These are phyloP conservation scores for Aegilops tauschii DNA, from an alignment of 176 grass and related monocot genomes.

Conservation along the genomic window DNA sequence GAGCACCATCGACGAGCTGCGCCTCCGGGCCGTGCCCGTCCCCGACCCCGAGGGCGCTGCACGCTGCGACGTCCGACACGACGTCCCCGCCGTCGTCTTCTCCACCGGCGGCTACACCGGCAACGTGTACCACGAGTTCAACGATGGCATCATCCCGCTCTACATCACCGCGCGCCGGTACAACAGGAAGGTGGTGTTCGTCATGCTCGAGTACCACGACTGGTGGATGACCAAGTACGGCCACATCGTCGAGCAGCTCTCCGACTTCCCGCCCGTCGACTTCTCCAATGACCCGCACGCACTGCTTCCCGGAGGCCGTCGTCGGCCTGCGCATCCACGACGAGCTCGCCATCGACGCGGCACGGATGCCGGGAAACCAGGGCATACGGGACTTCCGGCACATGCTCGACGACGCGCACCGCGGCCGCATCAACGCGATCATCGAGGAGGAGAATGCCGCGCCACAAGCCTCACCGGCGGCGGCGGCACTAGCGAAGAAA, in stretches of 20 bases:
- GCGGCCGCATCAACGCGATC: constrained; percentile 36
- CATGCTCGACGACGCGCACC: constrained; percentile 64
- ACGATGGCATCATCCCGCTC: constrained; percentile 81
- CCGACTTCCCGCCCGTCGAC: constrained; percentile 56
- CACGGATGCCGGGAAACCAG: constrained; percentile 19
- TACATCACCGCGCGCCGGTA: constrained; percentile 67
- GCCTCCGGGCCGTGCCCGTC: constrained; percentile 28
- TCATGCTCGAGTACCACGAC: constrained; percentile 78
- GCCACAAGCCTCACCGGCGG: neutral
- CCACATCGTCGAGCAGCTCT: constrained; percentile 47
- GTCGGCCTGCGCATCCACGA: constrained; percentile 73
- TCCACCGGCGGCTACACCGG: constrained; percentile 88
- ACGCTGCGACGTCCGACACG: constrained; percentile 49
- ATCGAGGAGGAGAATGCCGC: constrained; percentile 13
- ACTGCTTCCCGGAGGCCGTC: constrained; percentile 74
- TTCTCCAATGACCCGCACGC: constrained; percentile 59
- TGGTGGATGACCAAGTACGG: constrained; percentile 78
- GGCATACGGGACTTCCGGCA: constrained; percentile 58
- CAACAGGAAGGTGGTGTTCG: constrained; percentile 55
- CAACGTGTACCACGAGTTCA: constrained; percentile 95
- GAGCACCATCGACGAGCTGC: constrained; percentile 78
- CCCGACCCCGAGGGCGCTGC: neutral
- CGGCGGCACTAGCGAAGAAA: neutral
- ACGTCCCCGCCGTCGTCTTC: constrained; percentile 64
- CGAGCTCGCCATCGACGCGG: constrained; percentile 60